Evolutionary conservation across 176 grass and related monocot genomes (phyloP), one percentile per base, ranked within the genome.

Genomic region (Rhynchospora tenuis): DNA sequence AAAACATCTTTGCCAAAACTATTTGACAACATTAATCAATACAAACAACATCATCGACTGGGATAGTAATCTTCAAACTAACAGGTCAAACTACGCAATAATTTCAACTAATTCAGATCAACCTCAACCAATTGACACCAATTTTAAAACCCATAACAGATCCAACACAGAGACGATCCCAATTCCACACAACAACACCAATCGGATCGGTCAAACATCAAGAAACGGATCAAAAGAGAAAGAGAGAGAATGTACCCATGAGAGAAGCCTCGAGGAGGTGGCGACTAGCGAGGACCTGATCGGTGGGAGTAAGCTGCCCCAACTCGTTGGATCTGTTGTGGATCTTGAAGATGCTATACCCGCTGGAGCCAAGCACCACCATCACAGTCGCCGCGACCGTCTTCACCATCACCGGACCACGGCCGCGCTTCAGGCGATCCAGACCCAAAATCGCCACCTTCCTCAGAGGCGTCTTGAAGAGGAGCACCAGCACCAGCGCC

Each of bases 381-480:
- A 91, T 0, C 16, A 90, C 65, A 50, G 91, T 93, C 72, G 64
- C 95, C 24, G 92, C 95, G 15, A 98, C 83, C 55, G 95, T 98
- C 92, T 90, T 94, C 20, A 98, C 87, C 78, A 87, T 85, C 55
- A 98, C 74, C 66, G 90, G 87, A 47, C 86, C 89, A 31, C 86
- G 92, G 22, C 95, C 95, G 60, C 92, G 95, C 90, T 98, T 98
- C 73, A 98, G 83, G 27, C 80, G 90, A 86, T 94, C 90, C 7
- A 98, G 57, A 50, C 73, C 89, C 7, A 91, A 33, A 64, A 98
- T 81, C 71, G 64, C 81, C 56, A 94, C 83, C 78, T 82, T 91
- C 83, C 90, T 85, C 81, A 94, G 73, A n/a, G 95, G 92, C 51
- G 90, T 98, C 76, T 88, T 92, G 92, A 98, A 98, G 20, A 98